Evolutionary conservation across 768 basidiomycete species (phyloP).

Genomic region (Tubosaeta sp.): DNA sequence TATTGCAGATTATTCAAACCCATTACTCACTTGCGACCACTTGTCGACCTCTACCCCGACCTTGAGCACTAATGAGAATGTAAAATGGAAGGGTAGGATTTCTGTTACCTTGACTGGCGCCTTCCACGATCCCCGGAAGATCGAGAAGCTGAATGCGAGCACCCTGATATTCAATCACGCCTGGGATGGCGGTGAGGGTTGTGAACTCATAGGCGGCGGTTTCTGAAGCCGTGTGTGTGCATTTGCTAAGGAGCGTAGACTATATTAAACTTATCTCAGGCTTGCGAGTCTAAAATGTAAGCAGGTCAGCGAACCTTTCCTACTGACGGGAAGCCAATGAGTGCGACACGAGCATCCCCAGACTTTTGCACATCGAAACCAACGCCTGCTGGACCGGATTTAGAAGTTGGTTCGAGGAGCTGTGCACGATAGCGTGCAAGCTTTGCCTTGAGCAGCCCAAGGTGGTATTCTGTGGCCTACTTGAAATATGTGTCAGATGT

Average conservation of each 20-base stretch:
- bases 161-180: slow-evolving; percentile 94
- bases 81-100: background rate
- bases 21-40: slow-evolving; percentile 75
- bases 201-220: slow-evolving; percentile 95
- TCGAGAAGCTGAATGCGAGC: slow-evolving; percentile 91
- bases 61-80: slow-evolving; percentile 25
- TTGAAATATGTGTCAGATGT: slow-evolving; percentile 12
- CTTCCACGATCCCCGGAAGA: slow-evolving; percentile 94
- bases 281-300: background rate
- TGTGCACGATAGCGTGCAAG: slow-evolving; percentile 92
- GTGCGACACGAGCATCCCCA: slow-evolving; percentile 85
- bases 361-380: slow-evolving; percentile 88
- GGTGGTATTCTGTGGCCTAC: slow-evolving; percentile 91
- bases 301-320: slow-evolving; percentile 55
- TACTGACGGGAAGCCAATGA: slow-evolving; percentile 96
- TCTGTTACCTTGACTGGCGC: slow-evolving; percentile 67
- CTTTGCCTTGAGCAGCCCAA: slow-evolving; percentile 92
- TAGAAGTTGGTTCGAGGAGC: slow-evolving; percentile 85
- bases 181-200: slow-evolving; percentile 92
- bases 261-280: slow-evolving; percentile 29
- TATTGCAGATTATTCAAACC: background rate
- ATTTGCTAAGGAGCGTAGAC: slow-evolving; percentile 89
- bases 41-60: slow-evolving; percentile 90
- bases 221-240: slow-evolving; percentile 86
- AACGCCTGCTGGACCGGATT: slow-evolving; percentile 73